These are phyloP conservation scores for Wallacemonas rigidus DNA, from an alignment of 208 protist genomes.

Conservation along the genomic window DNA sequence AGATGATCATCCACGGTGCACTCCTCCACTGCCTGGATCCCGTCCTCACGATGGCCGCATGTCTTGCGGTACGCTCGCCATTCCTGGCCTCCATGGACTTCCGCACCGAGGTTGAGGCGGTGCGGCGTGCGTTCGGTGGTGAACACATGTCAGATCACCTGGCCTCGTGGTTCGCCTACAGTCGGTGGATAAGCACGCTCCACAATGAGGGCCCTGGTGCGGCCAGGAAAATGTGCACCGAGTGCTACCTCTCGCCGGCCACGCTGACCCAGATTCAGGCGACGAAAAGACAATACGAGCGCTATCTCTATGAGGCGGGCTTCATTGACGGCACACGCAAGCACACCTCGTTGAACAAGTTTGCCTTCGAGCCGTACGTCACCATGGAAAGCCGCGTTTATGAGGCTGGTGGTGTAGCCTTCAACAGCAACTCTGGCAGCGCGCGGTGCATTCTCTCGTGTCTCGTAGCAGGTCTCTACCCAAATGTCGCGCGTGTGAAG, in stretches of 20 bases:
- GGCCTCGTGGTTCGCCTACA: conserved; percentile 88
- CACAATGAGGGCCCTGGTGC: conserved; percentile 47
- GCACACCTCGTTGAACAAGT: conserved; percentile 33
- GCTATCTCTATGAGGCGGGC: conserved; percentile 89
- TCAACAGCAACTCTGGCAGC: conserved; percentile 88
- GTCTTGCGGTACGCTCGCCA: conserved; percentile 79
- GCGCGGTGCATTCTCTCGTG: conserved; percentile 87
- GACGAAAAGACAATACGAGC: conserved; percentile 93
- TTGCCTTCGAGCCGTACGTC: conserved; percentile 64
- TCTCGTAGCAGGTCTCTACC: conserved; percentile 94
- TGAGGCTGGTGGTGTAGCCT: conserved; percentile 77
- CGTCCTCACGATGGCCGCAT: conserved; percentile 96
- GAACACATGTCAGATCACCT: conserved; percentile 90
- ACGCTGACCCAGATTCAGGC: conserved; percentile 86
- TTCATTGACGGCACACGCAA: conserved; percentile 70
- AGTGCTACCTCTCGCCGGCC: conserved; percentile 81
- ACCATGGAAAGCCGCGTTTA: conserved; percentile 78
- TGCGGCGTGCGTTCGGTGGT: conserved; percentile 71
- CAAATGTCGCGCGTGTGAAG: conserved; percentile 89
- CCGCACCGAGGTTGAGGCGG: conserved; percentile 79
- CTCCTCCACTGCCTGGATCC: conserved; percentile 96
- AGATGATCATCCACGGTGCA: conserved; percentile 96
- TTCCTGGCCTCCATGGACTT: conserved; percentile 93
- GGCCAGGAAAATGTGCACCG: conserved; percentile 69
- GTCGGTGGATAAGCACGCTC: conserved; percentile 58